These are phyloP conservation scores for Phaeosphaeriaceae sp. DNA, from an alignment of 2,329 filamentous ascomycete species.

Conservation along the genomic window DNA sequence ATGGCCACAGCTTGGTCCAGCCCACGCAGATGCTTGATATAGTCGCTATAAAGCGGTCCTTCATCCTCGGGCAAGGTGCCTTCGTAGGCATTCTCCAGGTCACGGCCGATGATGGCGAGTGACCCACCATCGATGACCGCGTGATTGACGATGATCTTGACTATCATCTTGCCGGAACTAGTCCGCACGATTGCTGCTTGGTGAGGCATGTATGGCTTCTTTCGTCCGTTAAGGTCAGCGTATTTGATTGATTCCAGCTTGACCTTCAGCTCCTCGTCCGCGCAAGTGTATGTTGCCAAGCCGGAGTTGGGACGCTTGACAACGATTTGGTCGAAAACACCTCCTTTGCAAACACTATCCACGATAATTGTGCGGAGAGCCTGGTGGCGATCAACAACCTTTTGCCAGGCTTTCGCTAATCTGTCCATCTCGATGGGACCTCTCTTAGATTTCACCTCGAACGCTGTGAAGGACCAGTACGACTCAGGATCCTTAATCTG, in stretches of 20 bases:
- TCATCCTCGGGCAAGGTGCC: slow-evolving; percentile 28
- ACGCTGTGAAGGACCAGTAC: slow-evolving; percentile 40
- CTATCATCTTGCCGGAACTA: slow-evolving; percentile 33
- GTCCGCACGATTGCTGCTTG: slow-evolving; percentile 40
- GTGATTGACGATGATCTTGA: slow-evolving; percentile 47
- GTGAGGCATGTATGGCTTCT: slow-evolving; percentile 40
- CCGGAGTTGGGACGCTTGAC: slow-evolving; percentile 35
- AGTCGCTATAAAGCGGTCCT: slow-evolving; percentile 44
- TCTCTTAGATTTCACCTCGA: slow-evolving; percentile 33
- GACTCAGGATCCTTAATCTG: slow-evolving; percentile 40
- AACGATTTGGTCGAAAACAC: slow-evolving; percentile 46
- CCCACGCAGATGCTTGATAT: slow-evolving; percentile 41
- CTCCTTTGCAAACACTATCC: slow-evolving; percentile 44
- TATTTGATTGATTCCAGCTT: slow-evolving; percentile 36
- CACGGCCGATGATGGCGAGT: slow-evolving; percentile 36
- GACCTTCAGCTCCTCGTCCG: slow-evolving; percentile 26
- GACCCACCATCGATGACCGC: slow-evolving; percentile 45
- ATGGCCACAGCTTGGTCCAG: slow-evolving; percentile 28
- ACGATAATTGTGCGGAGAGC: slow-evolving; percentile 43
- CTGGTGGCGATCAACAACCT: slow-evolving; percentile 42
- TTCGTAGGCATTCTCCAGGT: slow-evolving; percentile 41
- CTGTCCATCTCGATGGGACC: slow-evolving; percentile 29
- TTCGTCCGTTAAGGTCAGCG: slow-evolving; percentile 35
- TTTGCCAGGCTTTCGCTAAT: slow-evolving; percentile 37
- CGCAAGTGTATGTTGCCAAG: slow-evolving; percentile 27